phyloP scores from a whole-genome alignment of 768 basidiomycete species.

The Russula abietina region DNA sequence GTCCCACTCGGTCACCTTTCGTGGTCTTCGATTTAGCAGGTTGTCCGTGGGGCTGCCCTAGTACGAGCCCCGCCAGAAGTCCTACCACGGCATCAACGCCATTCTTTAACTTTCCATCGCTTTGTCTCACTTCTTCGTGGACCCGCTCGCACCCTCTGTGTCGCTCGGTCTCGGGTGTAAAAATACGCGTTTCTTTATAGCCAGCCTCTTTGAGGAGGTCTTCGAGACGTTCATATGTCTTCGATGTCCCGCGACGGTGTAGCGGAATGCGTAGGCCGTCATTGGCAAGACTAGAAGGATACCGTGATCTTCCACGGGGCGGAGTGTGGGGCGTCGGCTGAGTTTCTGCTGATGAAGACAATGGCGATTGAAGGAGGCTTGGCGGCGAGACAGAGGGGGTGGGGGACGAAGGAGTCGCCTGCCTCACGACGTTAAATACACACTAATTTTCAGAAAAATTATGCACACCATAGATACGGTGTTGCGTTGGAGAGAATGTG shows the following conservation, averaged over 20 bases:
- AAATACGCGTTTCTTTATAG: constrained; percentile 87
- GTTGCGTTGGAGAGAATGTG: constrained; percentile 3
- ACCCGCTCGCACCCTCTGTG: constrained; percentile 28
- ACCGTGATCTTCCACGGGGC: constrained; percentile 34
- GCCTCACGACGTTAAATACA: not conserved
- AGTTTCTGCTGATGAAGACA: constrained; percentile 11
- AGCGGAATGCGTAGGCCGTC: constrained; percentile 52
- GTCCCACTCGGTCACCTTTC: constrained; percentile 15
- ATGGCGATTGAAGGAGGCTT: constrained; percentile 19
- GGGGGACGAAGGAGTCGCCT: constrained; percentile 3
- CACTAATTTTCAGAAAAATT: not conserved
- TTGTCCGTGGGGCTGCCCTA: constrained; percentile 28
- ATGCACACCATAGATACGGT: constrained; percentile 1
- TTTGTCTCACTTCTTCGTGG: not conserved
- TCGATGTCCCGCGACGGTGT: constrained; percentile 72
- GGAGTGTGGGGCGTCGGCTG: constrained; percentile 13
- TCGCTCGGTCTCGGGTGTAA: constrained; percentile 76
- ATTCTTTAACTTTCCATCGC: constrained; percentile 35
- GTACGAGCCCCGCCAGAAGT: constrained; percentile 60
- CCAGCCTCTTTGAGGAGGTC: constrained; percentile 83
- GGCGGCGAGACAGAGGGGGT: constrained; percentile 19
- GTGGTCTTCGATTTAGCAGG: constrained; percentile 27
- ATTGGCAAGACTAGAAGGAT: constrained; percentile 47
- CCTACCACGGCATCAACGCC: constrained; percentile 54
- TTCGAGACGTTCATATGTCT: constrained; percentile 77